A percentile compares a stretch with the other conserved stretches of the same genome.
phyloP scores from a whole-genome alignment of 331 rosid genomes.

The Telfairia occidentalis region DNA sequence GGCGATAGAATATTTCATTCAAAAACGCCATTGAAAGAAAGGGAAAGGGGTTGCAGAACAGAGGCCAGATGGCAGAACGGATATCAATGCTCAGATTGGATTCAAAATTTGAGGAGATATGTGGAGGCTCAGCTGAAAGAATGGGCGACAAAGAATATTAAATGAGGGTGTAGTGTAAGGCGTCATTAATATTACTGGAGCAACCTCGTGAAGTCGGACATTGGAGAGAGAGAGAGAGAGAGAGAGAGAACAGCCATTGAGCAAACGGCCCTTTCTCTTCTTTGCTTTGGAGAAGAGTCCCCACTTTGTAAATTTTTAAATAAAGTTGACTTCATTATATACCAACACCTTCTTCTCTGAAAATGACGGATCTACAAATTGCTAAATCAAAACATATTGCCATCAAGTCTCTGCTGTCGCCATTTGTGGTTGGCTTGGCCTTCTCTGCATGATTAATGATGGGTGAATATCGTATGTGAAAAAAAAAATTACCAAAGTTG shows the following conservation, averaged over 20 bases:
- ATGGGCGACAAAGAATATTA: slow-evolving; percentile 1
- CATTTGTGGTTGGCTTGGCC: background rate
- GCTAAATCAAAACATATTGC: background rate
- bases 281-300: background rate
- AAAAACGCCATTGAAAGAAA: background rate
- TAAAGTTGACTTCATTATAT: background rate
- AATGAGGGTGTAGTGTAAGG: slow-evolving; percentile 17
- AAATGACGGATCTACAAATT: background rate
- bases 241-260: slow-evolving; percentile 4
- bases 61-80: background rate
- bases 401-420: background rate
- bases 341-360: background rate
- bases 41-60: background rate
- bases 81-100: background rate
- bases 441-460: background rate
- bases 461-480: background rate
- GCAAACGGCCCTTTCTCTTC: background rate
- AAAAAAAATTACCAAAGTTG: background rate
- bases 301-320: background rate
- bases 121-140: background rate
- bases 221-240: slow-evolving; percentile 1
- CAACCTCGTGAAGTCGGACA: slow-evolving; percentile 18
- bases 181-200: slow-evolving; percentile 24
- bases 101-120: background rate
- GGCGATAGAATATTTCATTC: background rate